Percentiles rank a stretch among this genome's conserved stretches.
phyloP scores from a whole-genome alignment of 306 rosid species.

The Malus fusca region DNA sequence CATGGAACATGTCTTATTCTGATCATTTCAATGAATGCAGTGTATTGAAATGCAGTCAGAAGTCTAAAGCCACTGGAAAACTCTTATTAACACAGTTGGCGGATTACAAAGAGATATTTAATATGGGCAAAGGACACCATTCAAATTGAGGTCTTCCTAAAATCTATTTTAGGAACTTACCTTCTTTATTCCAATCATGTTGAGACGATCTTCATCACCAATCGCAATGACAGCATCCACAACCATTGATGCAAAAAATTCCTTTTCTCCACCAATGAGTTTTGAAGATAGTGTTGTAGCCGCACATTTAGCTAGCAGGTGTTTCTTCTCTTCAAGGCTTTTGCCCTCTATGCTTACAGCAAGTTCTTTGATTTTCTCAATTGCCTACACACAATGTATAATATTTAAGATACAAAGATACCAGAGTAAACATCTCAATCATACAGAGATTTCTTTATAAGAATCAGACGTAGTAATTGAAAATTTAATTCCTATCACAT shows the following conservation, averaged over 20 bases:
- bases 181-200: constrained; percentile 99
- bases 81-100: background rate
- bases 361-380: constrained; percentile 76
- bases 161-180: constrained; percentile 14
- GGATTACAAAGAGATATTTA: background rate
- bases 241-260: constrained; percentile 92
- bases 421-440: background rate
- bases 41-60: background rate
- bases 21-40: background rate
- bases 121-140: background rate
- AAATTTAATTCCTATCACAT: background rate
- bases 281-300: constrained; percentile 96
- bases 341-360: constrained; percentile 92
- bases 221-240: constrained; percentile 91
- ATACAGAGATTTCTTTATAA: background rate
- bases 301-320: constrained; percentile 85
- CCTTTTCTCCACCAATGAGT: constrained; percentile 96
- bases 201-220: constrained; percentile 81
- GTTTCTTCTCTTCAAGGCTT: constrained; percentile 85
- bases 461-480: background rate
- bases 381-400: constrained; percentile 42
- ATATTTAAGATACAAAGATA: background rate
- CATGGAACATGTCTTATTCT: background rate
- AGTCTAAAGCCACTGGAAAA: background rate
- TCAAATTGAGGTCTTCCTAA: background rate